Base-by-base conservation (phyloP, 306 rosid genomes). In the Mimosa bimucronata region DNA sequence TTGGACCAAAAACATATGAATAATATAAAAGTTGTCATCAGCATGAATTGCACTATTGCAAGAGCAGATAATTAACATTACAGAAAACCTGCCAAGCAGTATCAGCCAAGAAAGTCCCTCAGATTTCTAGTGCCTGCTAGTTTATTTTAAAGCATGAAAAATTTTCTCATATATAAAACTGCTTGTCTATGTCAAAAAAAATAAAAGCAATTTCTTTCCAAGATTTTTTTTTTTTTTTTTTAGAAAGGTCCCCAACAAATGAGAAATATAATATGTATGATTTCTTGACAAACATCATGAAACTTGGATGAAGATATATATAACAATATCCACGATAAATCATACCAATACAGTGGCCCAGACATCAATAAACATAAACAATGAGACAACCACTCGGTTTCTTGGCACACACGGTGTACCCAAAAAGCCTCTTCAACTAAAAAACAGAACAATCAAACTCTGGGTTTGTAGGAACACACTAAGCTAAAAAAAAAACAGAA, bases 321-420 rank as follows among this genome's bases (percentile, higher is more conserved):
- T 34, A 34, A 34, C 38, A 34, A 34, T 34, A 34, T 2, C 38
- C 38, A 34, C 38, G 38, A 34, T 3, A 6, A 34, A 34, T 34
- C 38, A 34, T 34, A 34, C 38, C 38, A 34, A 34, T n/a, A n/a
- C n/a, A n/a, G n/a, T n/a, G n/a, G n/a, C n/a, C n/a, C n/a, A n/a
- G 61, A n/a, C 29, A 57, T 3, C 28, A 55, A 8, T 21, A 55
- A 55, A 15, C 25, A 31, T 7, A 11, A 37, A 58, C 48, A 72
- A 76, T 21, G 46, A 71, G 74, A 50, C 38, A 70, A 25, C 14
- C 74, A 76, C 11, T 10, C 26, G 29, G 28, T 80, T 42, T 26
- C 81, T 74, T 67, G 70, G 45, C 82, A 72, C 72, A 30, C 60
- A 50, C 16, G 77, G 30, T 7, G 53, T 73, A 44, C 48, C 15